phyloP scores from a whole-genome alignment of 306 rosid species.

The Urtica urens region DNA sequence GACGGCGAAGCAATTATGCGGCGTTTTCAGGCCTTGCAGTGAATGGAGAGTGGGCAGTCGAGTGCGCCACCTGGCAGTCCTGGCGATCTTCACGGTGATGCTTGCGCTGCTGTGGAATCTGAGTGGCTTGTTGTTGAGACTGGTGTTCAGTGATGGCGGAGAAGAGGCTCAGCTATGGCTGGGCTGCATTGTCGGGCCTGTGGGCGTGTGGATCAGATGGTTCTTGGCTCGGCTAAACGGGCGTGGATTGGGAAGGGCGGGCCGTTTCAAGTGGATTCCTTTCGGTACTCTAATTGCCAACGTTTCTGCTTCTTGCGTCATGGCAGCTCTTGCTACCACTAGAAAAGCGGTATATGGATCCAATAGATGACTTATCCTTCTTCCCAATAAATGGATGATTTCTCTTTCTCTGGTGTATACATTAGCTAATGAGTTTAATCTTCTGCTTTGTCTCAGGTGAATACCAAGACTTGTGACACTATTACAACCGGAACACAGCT shows the following conservation, averaged over 20 bases:
- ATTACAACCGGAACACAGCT: slow-evolving; percentile 46
- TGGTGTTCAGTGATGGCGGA: slow-evolving; percentile 30
- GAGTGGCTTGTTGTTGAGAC: slow-evolving; percentile 23
- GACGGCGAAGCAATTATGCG: slow-evolving; percentile 15
- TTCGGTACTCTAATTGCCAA: slow-evolving; percentile 69
- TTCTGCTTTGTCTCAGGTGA: slow-evolving; percentile 38
- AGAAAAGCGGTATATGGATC: slow-evolving; percentile 50
- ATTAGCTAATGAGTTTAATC: background rate
- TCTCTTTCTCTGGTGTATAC: too few relatives aligned
- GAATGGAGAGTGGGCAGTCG: slow-evolving; percentile 35
- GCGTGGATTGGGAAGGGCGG: slow-evolving; percentile 46
- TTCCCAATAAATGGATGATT: too few relatives aligned
- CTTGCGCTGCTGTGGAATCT: slow-evolving; percentile 36
- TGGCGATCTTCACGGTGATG: slow-evolving; percentile 27
- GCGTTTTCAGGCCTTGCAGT: slow-evolving; percentile 10
- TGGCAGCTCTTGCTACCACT: slow-evolving; percentile 59
- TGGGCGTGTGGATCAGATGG: slow-evolving; percentile 82
- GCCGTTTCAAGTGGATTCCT: slow-evolving; percentile 49
- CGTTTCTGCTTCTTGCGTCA: slow-evolving; percentile 67
- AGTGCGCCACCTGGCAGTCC: slow-evolving; percentile 23
- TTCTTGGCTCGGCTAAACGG: slow-evolving; percentile 57
- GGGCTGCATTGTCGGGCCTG: slow-evolving; percentile 68
- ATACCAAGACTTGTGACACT: slow-evolving; percentile 37
- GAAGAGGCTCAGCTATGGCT: slow-evolving; percentile 42
- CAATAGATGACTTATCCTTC: too few relatives aligned